Evolutionary conservation across 441 rosid species (phyloP), one percentile per base, ranked within the genome.

Genomic region (Syzygium malaccense): DNA sequence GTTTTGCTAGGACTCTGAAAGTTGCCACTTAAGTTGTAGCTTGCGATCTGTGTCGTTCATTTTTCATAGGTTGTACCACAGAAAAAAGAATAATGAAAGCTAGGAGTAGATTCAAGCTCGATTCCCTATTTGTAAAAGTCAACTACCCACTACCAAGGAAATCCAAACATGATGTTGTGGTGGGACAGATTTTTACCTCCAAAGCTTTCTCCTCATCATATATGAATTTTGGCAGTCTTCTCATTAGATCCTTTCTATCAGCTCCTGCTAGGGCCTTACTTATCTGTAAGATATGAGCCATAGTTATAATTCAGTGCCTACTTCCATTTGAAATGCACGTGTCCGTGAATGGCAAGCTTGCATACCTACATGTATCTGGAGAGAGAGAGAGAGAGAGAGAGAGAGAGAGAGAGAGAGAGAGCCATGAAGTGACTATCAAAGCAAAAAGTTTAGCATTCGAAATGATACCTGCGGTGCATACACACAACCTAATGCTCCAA

Each of bases 391-490:
- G 19, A 54, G 55, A 54, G 55, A 54, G 55, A 56, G 60, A 56
- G 12, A 56, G 60, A 25, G 62, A 57, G 62, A 33, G 28, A 1
- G 28, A 15, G 8, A 14, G 23, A 3, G 41, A 75, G 23, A 75
- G 9, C 51, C n/a, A 75, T 23, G 83, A 6, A 20, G 51, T 1
- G 18, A 41, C 51, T 75, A 23, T 1, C n/a, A 75, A 75, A 75
- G 51, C 83, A 75, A 75, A 75, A 71, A 71, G 80, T 37, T 11
- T 25, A 26, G 28, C 19, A 37, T 64, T 57, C 56, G 23, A 30
- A 62, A 66, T 17, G 84, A 78, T 90, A 93, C 94, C 93, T 92
- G 93, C 13, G 94, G 94, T 88, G 94, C 94, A 90, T 91, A 93
- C 25, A 92, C 89, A 85, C 92, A 91, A 54, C 92, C 92, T 58